Evolutionary conservation across 352 stramenopile genomes (phyloP).

Genomic region (Phytophthora lateralis): DNA sequence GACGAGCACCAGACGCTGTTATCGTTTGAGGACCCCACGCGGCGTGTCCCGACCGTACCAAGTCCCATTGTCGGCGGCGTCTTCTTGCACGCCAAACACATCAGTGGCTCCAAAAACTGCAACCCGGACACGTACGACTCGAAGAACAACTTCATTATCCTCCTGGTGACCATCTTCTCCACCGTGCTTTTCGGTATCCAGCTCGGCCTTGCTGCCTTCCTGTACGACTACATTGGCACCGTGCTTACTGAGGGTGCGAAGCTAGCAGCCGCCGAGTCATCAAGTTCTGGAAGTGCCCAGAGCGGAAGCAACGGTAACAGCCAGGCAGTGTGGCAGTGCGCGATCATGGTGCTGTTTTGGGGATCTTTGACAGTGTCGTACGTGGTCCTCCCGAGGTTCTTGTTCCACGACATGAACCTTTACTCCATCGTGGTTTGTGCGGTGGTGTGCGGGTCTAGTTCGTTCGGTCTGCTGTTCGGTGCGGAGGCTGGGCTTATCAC

Average conservation of each 20-base stretch:
- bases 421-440: slow-evolving; percentile 78
- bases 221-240: slow-evolving; percentile 80
- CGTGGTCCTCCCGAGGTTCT: slow-evolving; percentile 72
- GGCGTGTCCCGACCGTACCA: slow-evolving; percentile 75
- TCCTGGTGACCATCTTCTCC: slow-evolving; percentile 82
- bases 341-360: slow-evolving; percentile 81
- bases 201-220: slow-evolving; percentile 74
- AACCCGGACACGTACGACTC: slow-evolving; percentile 86
- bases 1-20: slow-evolving; percentile 71
- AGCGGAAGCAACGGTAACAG: slow-evolving; percentile 20
- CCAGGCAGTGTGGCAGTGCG: slow-evolving; percentile 59
- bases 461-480: slow-evolving; percentile 73
- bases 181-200: slow-evolving; percentile 82
- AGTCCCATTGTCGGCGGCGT: slow-evolving; percentile 84
- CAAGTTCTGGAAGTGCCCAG: slow-evolving; percentile 22
- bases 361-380: slow-evolving; percentile 75
- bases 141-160: slow-evolving; percentile 84
- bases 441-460: slow-evolving; percentile 65
- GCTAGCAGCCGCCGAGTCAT: slow-evolving; percentile 12
- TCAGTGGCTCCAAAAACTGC: slow-evolving; percentile 69
- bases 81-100: slow-evolving; percentile 81
- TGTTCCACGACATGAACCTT: slow-evolving; percentile 80
- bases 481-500: slow-evolving; percentile 53
- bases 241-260: slow-evolving; percentile 43
- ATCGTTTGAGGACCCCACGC: slow-evolving; percentile 73